A percentile compares a stretch with the other conserved stretches of the same genome.
Conservation (phyloP, 148 eudicot species). For the Heliamphora exappendiculata region DNA sequence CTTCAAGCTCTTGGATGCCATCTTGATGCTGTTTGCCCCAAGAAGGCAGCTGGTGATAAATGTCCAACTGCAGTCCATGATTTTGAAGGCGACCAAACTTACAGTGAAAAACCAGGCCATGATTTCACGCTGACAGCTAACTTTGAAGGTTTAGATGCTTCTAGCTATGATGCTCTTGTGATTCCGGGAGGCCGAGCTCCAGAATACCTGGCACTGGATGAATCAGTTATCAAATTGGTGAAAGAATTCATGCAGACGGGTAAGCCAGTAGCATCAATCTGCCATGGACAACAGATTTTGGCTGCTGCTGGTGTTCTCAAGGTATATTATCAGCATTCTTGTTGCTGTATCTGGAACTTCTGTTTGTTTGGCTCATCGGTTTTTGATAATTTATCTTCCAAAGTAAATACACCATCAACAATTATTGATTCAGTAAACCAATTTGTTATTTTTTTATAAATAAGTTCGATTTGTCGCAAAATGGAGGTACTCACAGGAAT, state of each 20-base stretch:
- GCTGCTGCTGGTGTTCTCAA: conserved; percentile 96
- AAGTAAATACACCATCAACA: background rate
- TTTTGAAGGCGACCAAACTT: conserved; percentile 97
- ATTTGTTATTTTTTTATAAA: background rate
- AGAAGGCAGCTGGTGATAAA: conserved; percentile 61
- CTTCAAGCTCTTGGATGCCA: conserved; percentile 96
- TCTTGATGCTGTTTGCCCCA: conserved; percentile 93
- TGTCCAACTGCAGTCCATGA: conserved; percentile 95
- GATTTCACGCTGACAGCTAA: conserved; percentile 62
- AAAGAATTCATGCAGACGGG: conserved; percentile 67
- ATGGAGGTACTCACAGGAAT: background rate
- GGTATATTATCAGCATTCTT: conserved; percentile 33
- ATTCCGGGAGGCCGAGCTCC: conserved; percentile 99
- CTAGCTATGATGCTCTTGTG: conserved; percentile 90
- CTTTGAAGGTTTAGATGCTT: conserved; percentile 54
- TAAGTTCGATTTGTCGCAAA: background rate
- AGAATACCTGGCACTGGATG: conserved; percentile 84
- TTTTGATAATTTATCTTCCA: background rate
- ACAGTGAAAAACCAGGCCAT: conserved; percentile 95
- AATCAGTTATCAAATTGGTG: conserved; percentile 58
- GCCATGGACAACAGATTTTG: conserved; percentile 98
- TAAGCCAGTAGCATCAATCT: conserved; percentile 94
- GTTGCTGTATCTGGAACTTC: background rate
- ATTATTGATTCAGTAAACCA: background rate
- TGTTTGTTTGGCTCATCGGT: background rate